phyloP scores from a whole-genome alignment of 495 filamentous ascomycete genomes.

The Penicillium riverlandense region DNA sequence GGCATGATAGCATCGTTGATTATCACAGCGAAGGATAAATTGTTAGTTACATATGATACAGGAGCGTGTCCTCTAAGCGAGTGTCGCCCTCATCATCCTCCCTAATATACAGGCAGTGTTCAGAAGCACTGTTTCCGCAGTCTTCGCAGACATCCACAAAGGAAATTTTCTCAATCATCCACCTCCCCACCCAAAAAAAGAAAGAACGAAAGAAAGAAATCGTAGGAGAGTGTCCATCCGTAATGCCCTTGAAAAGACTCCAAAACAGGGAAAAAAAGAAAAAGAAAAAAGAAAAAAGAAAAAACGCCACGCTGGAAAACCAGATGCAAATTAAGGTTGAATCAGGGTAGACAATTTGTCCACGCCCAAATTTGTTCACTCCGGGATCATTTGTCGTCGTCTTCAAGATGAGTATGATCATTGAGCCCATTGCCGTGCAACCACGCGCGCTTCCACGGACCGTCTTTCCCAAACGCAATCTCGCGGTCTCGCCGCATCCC shows the following conservation, averaged over 20 bases:
- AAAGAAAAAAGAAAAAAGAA: no score
- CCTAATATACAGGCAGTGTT: constrained; percentile 21
- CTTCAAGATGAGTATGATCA: constrained; percentile 15
- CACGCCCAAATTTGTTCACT: no score
- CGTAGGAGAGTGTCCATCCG: constrained; percentile 21
- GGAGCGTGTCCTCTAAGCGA: constrained; percentile 2
- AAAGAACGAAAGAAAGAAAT: constrained; percentile 4
- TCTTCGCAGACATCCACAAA: neutral
- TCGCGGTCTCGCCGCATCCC: constrained; percentile 70
- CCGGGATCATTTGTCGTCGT: constrained; percentile 26
- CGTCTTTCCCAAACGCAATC: constrained; percentile 32
- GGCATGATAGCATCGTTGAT: no score
- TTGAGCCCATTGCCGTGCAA: constrained; percentile 25
- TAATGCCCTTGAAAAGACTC: constrained; percentile 13
- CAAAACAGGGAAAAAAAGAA: no score
- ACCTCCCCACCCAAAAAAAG: neutral
- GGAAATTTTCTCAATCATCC: neutral
- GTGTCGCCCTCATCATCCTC: constrained; percentile 1
- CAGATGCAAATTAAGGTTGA: constrained; percentile 6
- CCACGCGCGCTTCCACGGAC: constrained; percentile 45
- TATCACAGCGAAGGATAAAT: neutral
- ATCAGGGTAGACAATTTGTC: no score
- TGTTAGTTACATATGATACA: constrained; percentile 18
- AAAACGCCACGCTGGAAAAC: constrained; percentile 29
- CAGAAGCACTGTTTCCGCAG: neutral